Evolutionary conservation across 805 yeast genomes (phyloP).

Genomic region (Saturnispora dispora): DNA sequence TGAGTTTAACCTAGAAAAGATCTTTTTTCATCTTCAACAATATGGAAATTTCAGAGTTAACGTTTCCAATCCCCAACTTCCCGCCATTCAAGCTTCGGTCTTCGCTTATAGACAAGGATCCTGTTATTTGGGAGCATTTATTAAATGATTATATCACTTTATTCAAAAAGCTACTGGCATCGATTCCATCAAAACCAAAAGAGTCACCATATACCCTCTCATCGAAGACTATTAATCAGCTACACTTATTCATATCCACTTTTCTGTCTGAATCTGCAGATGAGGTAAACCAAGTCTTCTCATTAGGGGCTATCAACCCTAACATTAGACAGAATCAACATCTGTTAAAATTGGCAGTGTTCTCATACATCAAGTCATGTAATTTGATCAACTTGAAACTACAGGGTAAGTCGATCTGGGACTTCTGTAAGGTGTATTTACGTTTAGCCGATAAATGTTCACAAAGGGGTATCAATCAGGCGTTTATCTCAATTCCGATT

Average conservation of each 20-base stretch:
- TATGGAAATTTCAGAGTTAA: constrained; percentile 2
- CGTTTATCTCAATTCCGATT: constrained; percentile 23
- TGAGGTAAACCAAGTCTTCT: constrained; percentile 52
- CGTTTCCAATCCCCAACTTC: constrained; percentile 29
- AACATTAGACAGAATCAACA: constrained; percentile 50
- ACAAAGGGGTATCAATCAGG: constrained; percentile 19
- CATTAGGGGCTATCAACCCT: constrained; percentile 64
- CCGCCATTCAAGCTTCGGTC: constrained; percentile 72
- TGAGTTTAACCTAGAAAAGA: neutral
- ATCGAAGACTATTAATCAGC: constrained; percentile 49
- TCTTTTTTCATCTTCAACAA: neutral
- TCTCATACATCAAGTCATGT: constrained; percentile 39
- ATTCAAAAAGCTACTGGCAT: constrained; percentile 36
- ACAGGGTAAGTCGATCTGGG: constrained; percentile 57
- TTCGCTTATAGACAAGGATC: constrained; percentile 72
- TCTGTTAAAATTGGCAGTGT: constrained; percentile 39
- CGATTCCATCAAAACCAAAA: constrained; percentile 15
- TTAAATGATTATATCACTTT: constrained; percentile 53
- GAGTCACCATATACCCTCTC: constrained; percentile 29
- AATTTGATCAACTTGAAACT: constrained; percentile 50
- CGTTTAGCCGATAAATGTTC: constrained; percentile 25
- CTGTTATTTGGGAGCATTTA: constrained; percentile 73
- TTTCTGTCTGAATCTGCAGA: constrained; percentile 53
- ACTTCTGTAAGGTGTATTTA: constrained; percentile 48
- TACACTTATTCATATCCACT: constrained; percentile 45